These are phyloP conservation scores for Boletus reticulatus DNA, from an alignment of 768 basidiomycete species.

Conservation along the genomic window DNA sequence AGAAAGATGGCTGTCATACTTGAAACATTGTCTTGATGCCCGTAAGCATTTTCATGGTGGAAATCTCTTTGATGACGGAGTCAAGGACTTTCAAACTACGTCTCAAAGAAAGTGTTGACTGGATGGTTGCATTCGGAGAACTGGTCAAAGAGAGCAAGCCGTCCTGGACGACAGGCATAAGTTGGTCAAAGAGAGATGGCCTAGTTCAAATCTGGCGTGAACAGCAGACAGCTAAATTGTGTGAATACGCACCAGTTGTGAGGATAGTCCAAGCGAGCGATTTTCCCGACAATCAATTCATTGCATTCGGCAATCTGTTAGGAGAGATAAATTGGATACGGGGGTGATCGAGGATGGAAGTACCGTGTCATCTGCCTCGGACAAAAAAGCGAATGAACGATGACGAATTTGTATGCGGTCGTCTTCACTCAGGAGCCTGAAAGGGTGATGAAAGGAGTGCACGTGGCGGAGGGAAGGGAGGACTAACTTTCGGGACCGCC, in stretches of 20 bases:
- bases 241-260: constrained; percentile 53
- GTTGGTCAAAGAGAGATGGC: constrained; percentile 31
- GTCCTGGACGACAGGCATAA: constrained; percentile 54
- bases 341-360: constrained; percentile 38
- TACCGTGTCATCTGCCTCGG: constrained; percentile 70
- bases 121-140: constrained; percentile 40
- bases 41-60: constrained; percentile 64
- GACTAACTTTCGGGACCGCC: constrained; percentile 74
- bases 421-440: constrained; percentile 66
- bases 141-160: constrained; percentile 50
- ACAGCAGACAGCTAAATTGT: not conserved
- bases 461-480: not conserved
- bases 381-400: constrained; percentile 62
- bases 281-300: constrained; percentile 68
- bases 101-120: constrained; percentile 49
- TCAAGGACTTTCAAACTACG: constrained; percentile 65
- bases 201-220: constrained; percentile 9
- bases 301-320: constrained; percentile 72
- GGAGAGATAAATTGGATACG: constrained; percentile 1
- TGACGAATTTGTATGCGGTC: constrained; percentile 64
- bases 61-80: constrained; percentile 66
- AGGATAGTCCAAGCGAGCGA: constrained; percentile 79
- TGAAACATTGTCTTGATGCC: constrained; percentile 66
- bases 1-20: constrained; percentile 35
- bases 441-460: constrained; percentile 11